Evolutionary conservation across 2,329 filamentous ascomycete species (phyloP), one percentile per base, ranked within the genome.

Genomic region (Fusarium floridanum): DNA sequence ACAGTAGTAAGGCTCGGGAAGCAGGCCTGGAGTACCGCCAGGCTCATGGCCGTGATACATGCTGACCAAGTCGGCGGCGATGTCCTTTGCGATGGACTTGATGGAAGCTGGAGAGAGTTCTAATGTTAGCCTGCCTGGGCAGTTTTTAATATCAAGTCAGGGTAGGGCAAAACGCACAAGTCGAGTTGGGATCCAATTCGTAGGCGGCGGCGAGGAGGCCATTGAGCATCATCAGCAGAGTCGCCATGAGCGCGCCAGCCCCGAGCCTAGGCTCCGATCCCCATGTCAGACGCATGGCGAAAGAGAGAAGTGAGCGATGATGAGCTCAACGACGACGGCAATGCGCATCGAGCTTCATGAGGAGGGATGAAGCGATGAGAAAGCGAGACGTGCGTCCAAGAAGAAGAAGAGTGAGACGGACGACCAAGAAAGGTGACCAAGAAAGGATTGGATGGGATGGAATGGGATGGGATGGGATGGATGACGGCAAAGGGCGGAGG

Each of bases 1-100:
- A 88, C 88, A 90, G 78, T 89, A 90, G 70, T 90, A 89, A 63
- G 87, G 88, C 11, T 83, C 78, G 32, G 88, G 87, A 5, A 90
- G 82, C 50, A 89, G 83, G 24, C 88, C 88, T 9, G 88, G 88
- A 5, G 81, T 86, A 20, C 84, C 81, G 41, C 88, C 88, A 0
- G 86, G 86, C 67, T 88, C 77, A 74, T 90, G 76, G 53, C 89
- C 88, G 27, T 81, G 64, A 68, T 85, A 85, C 61, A 82, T 84
- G 8, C 80, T 76, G 62, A 85, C 74, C 80, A 91, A 83, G 75
- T 90, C 88, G 48, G 84, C 82, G 2, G 88, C 84, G 81, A 90
- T 86, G 55, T 85, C 82, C 70, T 86, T 87, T 16, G 89, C 84
- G 12, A 87, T 83, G 41, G 81, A 78, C 68, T 83, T 86, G 69